Conservation (phyloP, 805 yeast genomes). For the Starmerella scarabaei region DNA sequence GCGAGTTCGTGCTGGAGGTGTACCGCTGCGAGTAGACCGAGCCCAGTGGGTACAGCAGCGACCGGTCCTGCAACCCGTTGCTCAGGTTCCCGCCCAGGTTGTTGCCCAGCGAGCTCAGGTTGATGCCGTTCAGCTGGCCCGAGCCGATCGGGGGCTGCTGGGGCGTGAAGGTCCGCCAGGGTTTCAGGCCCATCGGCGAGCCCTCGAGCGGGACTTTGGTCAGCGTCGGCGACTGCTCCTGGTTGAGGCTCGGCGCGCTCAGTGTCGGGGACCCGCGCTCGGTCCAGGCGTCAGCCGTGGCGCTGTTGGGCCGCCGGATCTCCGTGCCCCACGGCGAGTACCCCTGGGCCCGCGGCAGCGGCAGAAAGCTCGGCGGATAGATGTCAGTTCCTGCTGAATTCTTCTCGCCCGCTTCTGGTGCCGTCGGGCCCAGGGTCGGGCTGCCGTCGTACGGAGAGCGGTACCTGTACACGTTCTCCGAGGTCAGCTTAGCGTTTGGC, state of each 20-base stretch:
- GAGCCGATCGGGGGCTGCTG: slow-evolving; percentile 6
- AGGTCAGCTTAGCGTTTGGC: not conserved
- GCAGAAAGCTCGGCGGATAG: slow-evolving; percentile 21
- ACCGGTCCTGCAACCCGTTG: slow-evolving; percentile 8
- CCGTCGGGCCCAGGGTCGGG: not conserved
- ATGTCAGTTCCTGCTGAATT: slow-evolving; percentile 1
- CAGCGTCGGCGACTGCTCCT: slow-evolving; percentile 5
- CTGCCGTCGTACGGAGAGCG: slow-evolving; percentile 5
- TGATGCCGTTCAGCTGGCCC: not conserved
- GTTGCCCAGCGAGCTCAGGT: not conserved
- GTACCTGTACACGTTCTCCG: slow-evolving; percentile 4
- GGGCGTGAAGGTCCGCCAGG: slow-evolving; percentile 17
- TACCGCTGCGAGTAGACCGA: not conserved
- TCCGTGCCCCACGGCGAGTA: slow-evolving; percentile 18
- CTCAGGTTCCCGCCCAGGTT: not conserved
- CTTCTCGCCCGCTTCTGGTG: not conserved
- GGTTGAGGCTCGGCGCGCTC: not conserved
- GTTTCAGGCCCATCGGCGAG: slow-evolving; percentile 14
- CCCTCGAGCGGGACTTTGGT: slow-evolving; percentile 1
- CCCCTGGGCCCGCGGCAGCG: slow-evolving; percentile 11
- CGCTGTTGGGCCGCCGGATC: slow-evolving; percentile 14
- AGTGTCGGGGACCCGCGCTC: slow-evolving; percentile 10
- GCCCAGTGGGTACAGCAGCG: not conserved
- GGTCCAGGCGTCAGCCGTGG: slow-evolving; percentile 18
- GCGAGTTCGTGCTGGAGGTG: not conserved